A percentile compares a stretch with the other conserved stretches of the same genome.
Evolutionary conservation across 768 basidiomycete genomes (phyloP).

Genomic region (Amylocystis lapponica): DNA sequence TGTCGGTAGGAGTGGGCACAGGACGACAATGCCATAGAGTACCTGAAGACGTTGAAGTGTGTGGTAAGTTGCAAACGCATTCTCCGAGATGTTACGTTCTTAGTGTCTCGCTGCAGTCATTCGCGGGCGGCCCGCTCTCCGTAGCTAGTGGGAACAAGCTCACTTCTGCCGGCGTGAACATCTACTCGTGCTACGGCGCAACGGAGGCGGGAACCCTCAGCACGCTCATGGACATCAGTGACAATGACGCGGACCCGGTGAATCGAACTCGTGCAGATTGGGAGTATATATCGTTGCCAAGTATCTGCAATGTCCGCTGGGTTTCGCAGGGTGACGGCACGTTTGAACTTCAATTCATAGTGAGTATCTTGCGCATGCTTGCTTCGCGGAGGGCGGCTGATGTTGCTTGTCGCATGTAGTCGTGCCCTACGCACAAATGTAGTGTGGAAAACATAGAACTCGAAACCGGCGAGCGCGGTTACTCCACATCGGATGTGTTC

Average conservation of each 20-base stretch:
- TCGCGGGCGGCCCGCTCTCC: slow-evolving; percentile 15
- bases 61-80: slow-evolving; percentile 6
- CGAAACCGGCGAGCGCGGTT: slow-evolving; percentile 10
- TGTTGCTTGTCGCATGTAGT: neutral
- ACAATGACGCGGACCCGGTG: neutral
- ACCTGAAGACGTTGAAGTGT: slow-evolving; percentile 6
- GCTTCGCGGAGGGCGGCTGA: too few relatives aligned
- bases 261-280: slow-evolving; percentile 5
- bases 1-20: slow-evolving; percentile 14
- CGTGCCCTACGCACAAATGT: neutral
- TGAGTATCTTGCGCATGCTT: neutral
- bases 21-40: slow-evolving; percentile 9
- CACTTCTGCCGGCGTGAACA: slow-evolving; percentile 8
- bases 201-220: slow-evolving; percentile 10
- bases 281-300: slow-evolving; percentile 3
- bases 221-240: neutral
- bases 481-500: slow-evolving; percentile 15
- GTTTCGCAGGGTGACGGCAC: slow-evolving; percentile 8
- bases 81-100: neutral
- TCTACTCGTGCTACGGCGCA: slow-evolving; percentile 12
- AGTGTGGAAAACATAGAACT: slow-evolving; percentile 4
- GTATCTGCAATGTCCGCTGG: neutral
- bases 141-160: slow-evolving; percentile 11
- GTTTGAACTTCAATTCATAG: slow-evolving; percentile 10
- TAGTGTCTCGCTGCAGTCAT: neutral